Conservation (phyloP, 441 rosid species). For the Populus tomentosa region DNA sequence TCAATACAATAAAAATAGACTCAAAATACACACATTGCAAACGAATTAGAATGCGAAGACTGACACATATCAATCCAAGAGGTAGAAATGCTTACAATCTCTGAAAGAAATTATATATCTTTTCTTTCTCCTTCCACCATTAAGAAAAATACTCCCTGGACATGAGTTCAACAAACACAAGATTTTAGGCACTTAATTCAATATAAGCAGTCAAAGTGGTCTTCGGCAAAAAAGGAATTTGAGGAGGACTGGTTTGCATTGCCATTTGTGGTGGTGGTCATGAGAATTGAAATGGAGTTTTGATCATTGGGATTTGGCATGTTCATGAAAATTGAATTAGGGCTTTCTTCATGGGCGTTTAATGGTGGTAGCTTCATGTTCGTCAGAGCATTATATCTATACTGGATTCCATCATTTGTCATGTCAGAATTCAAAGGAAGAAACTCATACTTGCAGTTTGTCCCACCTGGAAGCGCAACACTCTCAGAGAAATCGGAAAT, state of each 20-base stretch:
- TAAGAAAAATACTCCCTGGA: not conserved
- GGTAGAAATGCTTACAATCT: not conserved
- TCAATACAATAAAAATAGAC: not conserved
- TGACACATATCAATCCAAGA: not conserved
- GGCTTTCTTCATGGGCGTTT: slow-evolving; percentile 28
- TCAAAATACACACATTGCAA: not conserved
- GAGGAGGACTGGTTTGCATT: slow-evolving; percentile 20
- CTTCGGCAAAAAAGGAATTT: slow-evolving; percentile 16
- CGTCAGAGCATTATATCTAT: slow-evolving; percentile 20
- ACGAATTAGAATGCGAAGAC: not conserved
- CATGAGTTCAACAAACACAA: not conserved
- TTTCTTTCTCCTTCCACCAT: not conserved
- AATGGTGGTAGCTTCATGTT: slow-evolving; percentile 28
- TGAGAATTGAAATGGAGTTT: slow-evolving; percentile 22
- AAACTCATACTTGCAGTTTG: slow-evolving; percentile 20
- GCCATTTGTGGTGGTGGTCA: slow-evolving; percentile 5
- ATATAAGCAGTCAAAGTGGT: slow-evolving; percentile 19
- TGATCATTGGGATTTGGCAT: slow-evolving; percentile 15
- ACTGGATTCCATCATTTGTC: slow-evolving; percentile 9
- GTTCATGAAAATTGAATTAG: slow-evolving; percentile 21
- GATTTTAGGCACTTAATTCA: not conserved
- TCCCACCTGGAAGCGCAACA: slow-evolving; percentile 15
- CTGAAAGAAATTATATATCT: not conserved
- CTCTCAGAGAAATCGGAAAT: slow-evolving; percentile 21
- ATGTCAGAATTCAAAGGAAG: slow-evolving; percentile 24